Percentiles rank a stretch among this genome's conserved stretches.
Evolutionary conservation across 1,139 yeast species (phyloP).

Genomic region (Meyerozyma athensensis): DNA sequence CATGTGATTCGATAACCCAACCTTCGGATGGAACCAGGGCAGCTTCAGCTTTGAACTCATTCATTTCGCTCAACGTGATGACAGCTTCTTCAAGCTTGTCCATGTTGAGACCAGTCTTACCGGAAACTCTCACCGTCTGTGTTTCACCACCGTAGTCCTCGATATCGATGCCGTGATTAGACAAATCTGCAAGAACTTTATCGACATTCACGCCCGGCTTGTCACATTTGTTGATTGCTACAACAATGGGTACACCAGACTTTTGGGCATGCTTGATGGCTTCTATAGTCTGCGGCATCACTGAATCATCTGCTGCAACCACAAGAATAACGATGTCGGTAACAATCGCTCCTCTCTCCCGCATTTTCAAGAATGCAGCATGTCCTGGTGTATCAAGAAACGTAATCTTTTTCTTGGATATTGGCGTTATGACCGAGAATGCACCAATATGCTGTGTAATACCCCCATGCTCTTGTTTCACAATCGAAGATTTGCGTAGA

Average conservation of each 20-base stretch:
- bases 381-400: constrained; percentile 98
- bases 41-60: constrained; percentile 68
- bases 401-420: constrained; percentile 71
- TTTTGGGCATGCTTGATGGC: constrained; percentile 90
- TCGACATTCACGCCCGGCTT: constrained; percentile 68
- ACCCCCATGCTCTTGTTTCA: constrained; percentile 87
- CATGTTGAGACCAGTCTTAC: constrained; percentile 78
- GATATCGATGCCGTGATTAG: constrained; percentile 73
- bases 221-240: constrained; percentile 92
- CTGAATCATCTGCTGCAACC: constrained; percentile 98
- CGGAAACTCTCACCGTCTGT: constrained; percentile 84
- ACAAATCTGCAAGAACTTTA: constrained; percentile 71
- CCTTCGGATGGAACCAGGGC: constrained; percentile 66
- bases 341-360: constrained; percentile 92
- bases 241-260: constrained; percentile 80
- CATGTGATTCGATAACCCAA: constrained; percentile 83
- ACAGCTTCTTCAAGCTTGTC: constrained; percentile 87
- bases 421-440: constrained; percentile 75
- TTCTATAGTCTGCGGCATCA: constrained; percentile 96
- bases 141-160: constrained; percentile 96
- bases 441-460: constrained; percentile 99
- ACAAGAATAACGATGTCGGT: constrained; percentile 91
- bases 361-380: constrained; percentile 93
- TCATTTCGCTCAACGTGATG: constrained; percentile 75
- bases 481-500: constrained; percentile 78